Evolutionary conservation across 352 stramenopile genomes (phyloP).

Genomic region (Globisporangium nagaii): DNA sequence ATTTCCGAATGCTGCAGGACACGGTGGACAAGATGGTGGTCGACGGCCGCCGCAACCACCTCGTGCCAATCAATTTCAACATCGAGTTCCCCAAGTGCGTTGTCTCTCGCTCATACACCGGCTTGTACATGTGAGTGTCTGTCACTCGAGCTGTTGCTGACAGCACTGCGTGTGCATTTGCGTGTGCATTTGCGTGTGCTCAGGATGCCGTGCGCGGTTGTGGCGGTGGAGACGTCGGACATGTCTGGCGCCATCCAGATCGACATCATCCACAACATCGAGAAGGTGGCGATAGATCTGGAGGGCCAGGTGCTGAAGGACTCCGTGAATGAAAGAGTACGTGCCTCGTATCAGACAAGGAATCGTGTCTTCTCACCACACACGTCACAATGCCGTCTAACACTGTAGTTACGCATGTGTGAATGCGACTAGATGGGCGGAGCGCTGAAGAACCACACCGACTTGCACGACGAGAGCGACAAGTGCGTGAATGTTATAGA

Average conservation of each 20-base stretch:
- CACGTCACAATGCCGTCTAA: too few relatives aligned
- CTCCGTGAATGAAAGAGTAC: constrained; percentile 41
- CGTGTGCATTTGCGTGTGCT: background rate
- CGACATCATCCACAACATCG: constrained; percentile 75
- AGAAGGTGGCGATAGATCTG: constrained; percentile 62
- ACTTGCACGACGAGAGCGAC: constrained; percentile 46
- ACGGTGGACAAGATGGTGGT: constrained; percentile 85
- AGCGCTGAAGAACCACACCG: constrained; percentile 62
- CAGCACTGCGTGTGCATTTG: too few relatives aligned
- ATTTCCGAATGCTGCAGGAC: constrained; percentile 35
- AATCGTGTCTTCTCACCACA: too few relatives aligned
- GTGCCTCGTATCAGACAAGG: background rate
- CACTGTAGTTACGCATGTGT: background rate
- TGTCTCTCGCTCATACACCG: too few relatives aligned
- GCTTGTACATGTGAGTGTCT: too few relatives aligned
- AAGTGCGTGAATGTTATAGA: constrained; percentile 39
- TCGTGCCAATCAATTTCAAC: constrained; percentile 78
- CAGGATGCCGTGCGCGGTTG: constrained; percentile 73
- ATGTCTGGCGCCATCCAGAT: constrained; percentile 64
- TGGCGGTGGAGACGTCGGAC: constrained; percentile 68
- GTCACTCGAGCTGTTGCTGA: too few relatives aligned
- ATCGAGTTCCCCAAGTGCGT: constrained; percentile 67
- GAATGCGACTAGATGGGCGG: constrained; percentile 49
- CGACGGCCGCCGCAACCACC: constrained; percentile 59
- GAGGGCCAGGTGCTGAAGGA: constrained; percentile 39